Evolutionary conservation across 73 alveolate genomes (phyloP).

Genomic region (Paramecium sonneborni): DNA sequence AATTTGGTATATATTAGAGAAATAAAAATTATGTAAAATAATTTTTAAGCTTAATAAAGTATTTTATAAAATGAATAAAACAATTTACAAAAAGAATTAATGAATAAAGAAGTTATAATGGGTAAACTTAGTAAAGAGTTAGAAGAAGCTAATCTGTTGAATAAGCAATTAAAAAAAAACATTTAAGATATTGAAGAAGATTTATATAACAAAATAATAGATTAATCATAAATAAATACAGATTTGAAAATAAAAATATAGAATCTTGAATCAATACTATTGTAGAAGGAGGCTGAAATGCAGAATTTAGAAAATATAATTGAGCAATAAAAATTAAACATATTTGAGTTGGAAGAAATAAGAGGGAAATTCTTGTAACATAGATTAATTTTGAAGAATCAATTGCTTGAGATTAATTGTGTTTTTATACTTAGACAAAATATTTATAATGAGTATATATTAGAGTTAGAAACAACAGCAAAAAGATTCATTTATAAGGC

Average conservation of each 20-base stretch:
- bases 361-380: constrained; percentile 19
- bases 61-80: background rate
- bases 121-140: background rate
- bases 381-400: background rate
- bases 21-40: background rate
- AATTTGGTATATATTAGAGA: background rate
- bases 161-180: background rate
- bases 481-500: constrained; percentile 11
- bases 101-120: background rate
- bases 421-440: background rate
- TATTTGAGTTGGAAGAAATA: background rate
- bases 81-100: background rate
- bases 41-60: background rate
- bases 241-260: background rate
- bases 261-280: background rate
- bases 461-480: constrained; percentile 17
- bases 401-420: constrained; percentile 4
- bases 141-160: background rate
- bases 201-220: background rate
- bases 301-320: background rate
- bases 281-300: background rate
- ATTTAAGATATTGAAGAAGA: constrained; percentile 46
- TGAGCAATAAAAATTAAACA: background rate
- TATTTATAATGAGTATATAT: background rate
- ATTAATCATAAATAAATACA: background rate